Percentiles rank a stretch among this genome's conserved stretches.
phyloP scores from a whole-genome alignment of 768 basidiomycete species.

The Tulasnella sp. region DNA sequence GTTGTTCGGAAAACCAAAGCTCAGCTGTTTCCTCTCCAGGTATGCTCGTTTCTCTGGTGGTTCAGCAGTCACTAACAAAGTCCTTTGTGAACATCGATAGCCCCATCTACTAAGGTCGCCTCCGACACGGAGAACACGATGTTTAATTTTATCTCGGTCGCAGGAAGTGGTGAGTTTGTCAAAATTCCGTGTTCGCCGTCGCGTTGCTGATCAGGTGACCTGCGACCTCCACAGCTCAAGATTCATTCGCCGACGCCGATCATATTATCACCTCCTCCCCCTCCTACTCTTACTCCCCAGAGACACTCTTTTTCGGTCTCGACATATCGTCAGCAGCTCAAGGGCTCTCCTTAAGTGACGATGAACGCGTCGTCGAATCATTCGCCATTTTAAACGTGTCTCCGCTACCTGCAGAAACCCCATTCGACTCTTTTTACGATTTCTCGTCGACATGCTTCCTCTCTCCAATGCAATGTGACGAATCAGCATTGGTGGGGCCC shows the following conservation, averaged over 20 bases:
- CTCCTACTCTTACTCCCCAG: not conserved
- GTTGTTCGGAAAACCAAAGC: not conserved
- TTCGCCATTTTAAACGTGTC: not conserved
- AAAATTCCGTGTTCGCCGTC: too few relatives aligned
- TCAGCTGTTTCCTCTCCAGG: not conserved
- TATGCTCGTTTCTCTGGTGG: not conserved
- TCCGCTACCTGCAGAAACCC: not conserved
- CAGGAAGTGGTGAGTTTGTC: too few relatives aligned
- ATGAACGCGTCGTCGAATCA: not conserved
- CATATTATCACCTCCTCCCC: constrained; percentile 48
- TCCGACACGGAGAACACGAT: too few relatives aligned
- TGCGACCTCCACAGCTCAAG: too few relatives aligned
- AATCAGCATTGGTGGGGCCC: not conserved
- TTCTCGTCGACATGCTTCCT: not conserved
- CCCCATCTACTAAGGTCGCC: too few relatives aligned
- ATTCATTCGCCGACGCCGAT: too few relatives aligned
- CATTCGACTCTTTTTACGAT: not conserved
- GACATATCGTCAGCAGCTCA: not conserved
- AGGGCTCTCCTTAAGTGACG: not conserved
- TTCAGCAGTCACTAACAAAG: too few relatives aligned
- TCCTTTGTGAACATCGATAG: too few relatives aligned
- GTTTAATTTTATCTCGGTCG: too few relatives aligned
- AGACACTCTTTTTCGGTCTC: not conserved
- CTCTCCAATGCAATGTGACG: not conserved
- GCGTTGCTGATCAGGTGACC: too few relatives aligned